phyloP scores from a whole-genome alignment of 2,329 filamentous ascomycete species.

The Daldinia eschscholtzii region DNA sequence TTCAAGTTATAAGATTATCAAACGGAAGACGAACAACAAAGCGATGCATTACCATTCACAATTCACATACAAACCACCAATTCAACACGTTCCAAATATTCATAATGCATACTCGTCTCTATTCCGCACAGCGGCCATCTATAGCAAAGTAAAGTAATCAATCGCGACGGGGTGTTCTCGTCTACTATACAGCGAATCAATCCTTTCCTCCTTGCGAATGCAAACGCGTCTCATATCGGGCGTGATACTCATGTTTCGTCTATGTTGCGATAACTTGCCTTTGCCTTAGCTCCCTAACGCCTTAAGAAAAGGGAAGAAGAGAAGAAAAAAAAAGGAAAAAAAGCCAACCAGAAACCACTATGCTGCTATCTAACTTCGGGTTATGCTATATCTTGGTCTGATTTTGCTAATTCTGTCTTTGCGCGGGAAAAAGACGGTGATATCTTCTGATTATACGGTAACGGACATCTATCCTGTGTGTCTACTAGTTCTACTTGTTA shows the following conservation, averaged over 20 bases:
- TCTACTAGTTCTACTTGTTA: conserved; percentile 15
- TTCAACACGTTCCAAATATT: neutral
- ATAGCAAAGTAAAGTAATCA: conserved; percentile 2
- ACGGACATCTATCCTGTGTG: neutral
- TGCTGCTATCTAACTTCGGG: conserved; percentile 3
- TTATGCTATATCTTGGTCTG: neutral
- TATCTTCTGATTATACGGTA: neutral
- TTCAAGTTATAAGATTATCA: no score
- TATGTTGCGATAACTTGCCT: neutral
- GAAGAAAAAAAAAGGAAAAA: no score
- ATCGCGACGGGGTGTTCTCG: neutral
- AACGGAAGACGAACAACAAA: neutral
- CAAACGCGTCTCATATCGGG: neutral
- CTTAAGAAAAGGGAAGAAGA: neutral
- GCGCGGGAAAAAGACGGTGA: neutral
- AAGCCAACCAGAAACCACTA: neutral
- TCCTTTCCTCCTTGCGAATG: neutral
- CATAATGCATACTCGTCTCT: neutral
- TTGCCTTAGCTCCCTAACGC: neutral
- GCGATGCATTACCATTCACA: neutral
- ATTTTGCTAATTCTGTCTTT: neutral
- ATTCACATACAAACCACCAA: neutral
- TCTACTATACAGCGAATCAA: conserved; percentile 9
- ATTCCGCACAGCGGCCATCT: conserved; percentile 10
- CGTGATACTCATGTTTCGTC: conserved; percentile 2